Evolutionary conservation across 2,329 filamentous ascomycete genomes (phyloP).

Genomic region (Curvularia verruculosa): DNA sequence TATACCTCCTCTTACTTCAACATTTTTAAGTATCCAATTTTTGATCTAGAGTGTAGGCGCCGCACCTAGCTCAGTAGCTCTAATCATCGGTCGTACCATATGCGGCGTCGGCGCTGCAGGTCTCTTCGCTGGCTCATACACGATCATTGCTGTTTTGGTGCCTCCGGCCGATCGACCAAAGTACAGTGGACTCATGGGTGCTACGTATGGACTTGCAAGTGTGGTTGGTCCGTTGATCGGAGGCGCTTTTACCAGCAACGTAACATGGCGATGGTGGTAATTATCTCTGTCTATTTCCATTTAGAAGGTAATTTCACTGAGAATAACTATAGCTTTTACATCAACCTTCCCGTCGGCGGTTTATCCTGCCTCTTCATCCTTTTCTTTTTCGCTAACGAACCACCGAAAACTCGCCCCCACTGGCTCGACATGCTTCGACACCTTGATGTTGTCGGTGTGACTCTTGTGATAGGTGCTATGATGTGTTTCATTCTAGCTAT

Average conservation of each 20-base stretch:
- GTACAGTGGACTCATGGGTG: constrained; percentile 48
- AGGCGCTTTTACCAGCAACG: constrained; percentile 48
- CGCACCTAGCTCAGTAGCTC: constrained; percentile 1
- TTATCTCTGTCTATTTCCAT: not conserved
- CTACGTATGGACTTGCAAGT: constrained; percentile 43
- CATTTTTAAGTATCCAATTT: not conserved
- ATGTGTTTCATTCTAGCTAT: constrained; percentile 55
- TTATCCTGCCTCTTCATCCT: constrained; percentile 41
- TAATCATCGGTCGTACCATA: constrained; percentile 7
- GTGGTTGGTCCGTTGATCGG: constrained; percentile 53
- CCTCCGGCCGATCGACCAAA: constrained; percentile 50
- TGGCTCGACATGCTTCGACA: constrained; percentile 50
- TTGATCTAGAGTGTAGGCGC: not conserved
- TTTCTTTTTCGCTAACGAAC: constrained; percentile 41
- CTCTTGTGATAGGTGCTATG: constrained; percentile 50
- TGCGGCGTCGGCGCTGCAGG: constrained; percentile 9
- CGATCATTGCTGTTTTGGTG: constrained; percentile 52
- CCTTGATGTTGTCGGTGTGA: constrained; percentile 54
- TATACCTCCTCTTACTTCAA: not conserved
- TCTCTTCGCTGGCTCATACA: constrained; percentile 33
- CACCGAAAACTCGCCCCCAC: constrained; percentile 20
- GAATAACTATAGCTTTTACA: constrained; percentile 37
- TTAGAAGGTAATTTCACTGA: not conserved
- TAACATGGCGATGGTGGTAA: constrained; percentile 51
- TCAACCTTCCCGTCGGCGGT: constrained; percentile 54